Evolutionary conservation across 2,329 filamentous ascomycete genomes (phyloP).

Genomic region (Alternaria novae-zelandiae): DNA sequence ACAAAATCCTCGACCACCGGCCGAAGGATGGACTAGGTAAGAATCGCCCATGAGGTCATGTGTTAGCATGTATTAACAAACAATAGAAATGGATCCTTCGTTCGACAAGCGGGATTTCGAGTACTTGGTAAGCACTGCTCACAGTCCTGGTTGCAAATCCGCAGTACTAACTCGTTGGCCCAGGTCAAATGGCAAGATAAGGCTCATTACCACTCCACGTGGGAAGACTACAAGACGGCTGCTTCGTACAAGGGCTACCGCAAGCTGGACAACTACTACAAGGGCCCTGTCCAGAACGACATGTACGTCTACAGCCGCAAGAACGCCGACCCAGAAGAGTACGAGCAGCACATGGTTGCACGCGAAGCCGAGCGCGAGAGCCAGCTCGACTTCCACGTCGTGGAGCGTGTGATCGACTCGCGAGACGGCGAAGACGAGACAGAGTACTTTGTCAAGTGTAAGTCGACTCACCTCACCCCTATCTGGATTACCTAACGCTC

Average conservation of each 20-base stretch:
- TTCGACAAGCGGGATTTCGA: constrained; percentile 78
- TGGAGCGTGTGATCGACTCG: constrained; percentile 88
- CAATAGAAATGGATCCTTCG: constrained; percentile 43
- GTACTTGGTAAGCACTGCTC: constrained; percentile 61
- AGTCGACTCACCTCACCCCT: constrained; percentile 22
- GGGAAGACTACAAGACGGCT: constrained; percentile 81
- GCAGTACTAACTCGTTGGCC: constrained; percentile 15
- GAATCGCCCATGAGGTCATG: too few species aligned
- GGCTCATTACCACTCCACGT: constrained; percentile 94
- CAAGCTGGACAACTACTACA: constrained; percentile 93
- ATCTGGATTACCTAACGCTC: constrained; percentile 28
- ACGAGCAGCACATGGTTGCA: constrained; percentile 94
- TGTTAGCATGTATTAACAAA: too few species aligned
- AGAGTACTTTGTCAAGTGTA: constrained; percentile 94
- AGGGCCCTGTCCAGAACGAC: constrained; percentile 80
- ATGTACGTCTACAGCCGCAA: constrained; percentile 64
- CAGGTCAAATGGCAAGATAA: constrained; percentile 97
- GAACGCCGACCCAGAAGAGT: constrained; percentile 78
- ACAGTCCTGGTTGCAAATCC: constrained; percentile 22
- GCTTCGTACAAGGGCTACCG: constrained; percentile 81
- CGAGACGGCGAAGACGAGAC: constrained; percentile 78
- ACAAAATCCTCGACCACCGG: constrained; percentile 87
- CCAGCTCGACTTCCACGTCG: constrained; percentile 86
- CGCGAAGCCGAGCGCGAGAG: constrained; percentile 89
- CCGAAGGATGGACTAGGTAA: constrained; percentile 67